Percentiles rank a stretch among this genome's conserved stretches.
Conservation (phyloP, 2,329 filamentous ascomycete genomes). For the Ascosphaera apis region DNA sequence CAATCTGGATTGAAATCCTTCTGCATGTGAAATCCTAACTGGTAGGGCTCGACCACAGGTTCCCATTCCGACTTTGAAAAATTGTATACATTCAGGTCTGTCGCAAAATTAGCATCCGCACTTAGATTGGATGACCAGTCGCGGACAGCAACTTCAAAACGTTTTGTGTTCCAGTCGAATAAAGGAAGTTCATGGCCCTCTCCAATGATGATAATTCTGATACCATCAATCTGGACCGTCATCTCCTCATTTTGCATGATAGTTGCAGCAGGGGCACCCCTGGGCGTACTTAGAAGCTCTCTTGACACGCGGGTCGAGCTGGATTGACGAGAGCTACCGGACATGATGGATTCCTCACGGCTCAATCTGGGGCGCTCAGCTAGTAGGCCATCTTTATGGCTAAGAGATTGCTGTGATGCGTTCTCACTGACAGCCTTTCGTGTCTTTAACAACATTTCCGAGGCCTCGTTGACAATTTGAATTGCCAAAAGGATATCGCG, state of each 20-base stretch:
- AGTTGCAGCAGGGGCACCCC: constrained; percentile 17
- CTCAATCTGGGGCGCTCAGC: constrained; percentile 12
- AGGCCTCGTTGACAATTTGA: constrained; percentile 77
- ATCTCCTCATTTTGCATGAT: constrained; percentile 53
- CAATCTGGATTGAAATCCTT: constrained; percentile 53
- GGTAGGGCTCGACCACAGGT: constrained; percentile 86
- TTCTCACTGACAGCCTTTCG: constrained; percentile 27
- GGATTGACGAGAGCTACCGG: constrained; percentile 10
- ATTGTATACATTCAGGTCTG: constrained; percentile 93
- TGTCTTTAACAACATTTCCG: constrained; percentile 47
- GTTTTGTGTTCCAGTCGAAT: constrained; percentile 78
- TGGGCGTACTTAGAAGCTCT: constrained; percentile 24
- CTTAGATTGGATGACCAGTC: constrained; percentile 82
- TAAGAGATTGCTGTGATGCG: constrained; percentile 22
- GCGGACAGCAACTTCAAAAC: constrained; percentile 59
- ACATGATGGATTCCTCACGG: constrained; percentile 1
- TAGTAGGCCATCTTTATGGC: background rate
- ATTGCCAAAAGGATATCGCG: constrained; percentile 85
- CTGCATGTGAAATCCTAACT: constrained; percentile 71
- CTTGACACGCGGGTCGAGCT: constrained; percentile 22
- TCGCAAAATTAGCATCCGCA: constrained; percentile 74
- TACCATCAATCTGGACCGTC: constrained; percentile 63
- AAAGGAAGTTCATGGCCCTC: constrained; percentile 90
- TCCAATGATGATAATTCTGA: constrained; percentile 82
- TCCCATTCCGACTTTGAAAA: constrained; percentile 99